Evolutionary conservation across 73 alveolate species (phyloP), one percentile per base, ranked within the genome.

Genomic region (Paramecium primaurelia): DNA sequence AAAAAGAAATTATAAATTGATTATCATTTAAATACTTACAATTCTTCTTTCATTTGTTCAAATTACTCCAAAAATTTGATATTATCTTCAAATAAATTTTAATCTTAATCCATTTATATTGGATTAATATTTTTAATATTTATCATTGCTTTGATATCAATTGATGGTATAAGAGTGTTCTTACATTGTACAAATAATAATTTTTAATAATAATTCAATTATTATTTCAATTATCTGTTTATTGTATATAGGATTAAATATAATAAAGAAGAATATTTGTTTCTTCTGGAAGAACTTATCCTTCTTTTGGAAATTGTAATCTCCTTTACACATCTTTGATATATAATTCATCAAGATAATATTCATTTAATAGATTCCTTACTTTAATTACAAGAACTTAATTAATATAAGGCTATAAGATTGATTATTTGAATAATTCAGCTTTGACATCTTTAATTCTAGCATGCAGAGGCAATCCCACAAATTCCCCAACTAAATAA

Each of bases 401-500:
- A 18, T 80, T 80, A 7, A 80, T 49, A 25, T 32, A 80, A 3
- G 71, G 75, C 10, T 12, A 25, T 45, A 80, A 14, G 25, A 80
- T 42, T 49, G 45, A 44, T 26, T 80, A 36, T 28, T 77, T 14
- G 14, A 45, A 80, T 36, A 12, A 4, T 20, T 80, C 91, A 32
- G 91, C 77, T 26, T 80, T 80, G 16, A 80, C 58, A 42, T 80
- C 73, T 26, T 47, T 80, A 20, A 25, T 8, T 5, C 73, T 40
- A 11, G 75, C 45, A 80, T 80, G 91, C 8, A 32, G 12, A 20
- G 77, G 71, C 30, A 80, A 49, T 10, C 58, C 91, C 3, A 80
- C 44, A 45, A 45, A 80, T 14, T 80, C 91, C 8, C 91, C 91
- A 80, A 80, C 77, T n/a, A 80, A 80, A 47, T 44, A 80, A 12